These are phyloP conservation scores for Penicillium mononematosum DNA, from an alignment of 495 filamentous ascomycete genomes.

Conservation along the genomic window DNA sequence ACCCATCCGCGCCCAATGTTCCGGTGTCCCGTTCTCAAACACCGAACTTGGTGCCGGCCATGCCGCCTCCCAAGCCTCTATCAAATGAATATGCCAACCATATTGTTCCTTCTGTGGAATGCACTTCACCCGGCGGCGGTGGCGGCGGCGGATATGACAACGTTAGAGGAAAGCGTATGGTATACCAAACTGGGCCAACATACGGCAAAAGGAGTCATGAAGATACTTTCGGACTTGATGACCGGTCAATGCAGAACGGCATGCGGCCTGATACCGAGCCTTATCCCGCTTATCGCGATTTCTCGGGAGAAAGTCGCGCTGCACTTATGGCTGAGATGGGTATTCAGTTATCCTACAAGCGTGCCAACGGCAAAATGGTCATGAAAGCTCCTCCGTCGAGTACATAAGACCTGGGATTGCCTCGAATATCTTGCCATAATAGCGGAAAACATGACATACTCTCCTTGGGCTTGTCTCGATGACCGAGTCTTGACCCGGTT, in stretches of 20 bases:
- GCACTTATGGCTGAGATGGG: conserved; percentile 37
- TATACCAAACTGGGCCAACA: conserved; percentile 35
- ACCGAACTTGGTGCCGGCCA: conserved; percentile 24
- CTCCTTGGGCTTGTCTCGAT: conserved; percentile 1
- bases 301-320: conserved; percentile 30
- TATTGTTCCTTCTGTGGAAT: conserved; percentile 27
- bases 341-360: conserved; percentile 51
- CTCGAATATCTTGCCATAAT: not conserved
- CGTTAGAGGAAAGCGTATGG: conserved; percentile 27
- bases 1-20: conserved; percentile 27
- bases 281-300: conserved; percentile 29
- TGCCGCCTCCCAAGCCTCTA: conserved; percentile 28
- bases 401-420: conserved; percentile 12
- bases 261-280: conserved; percentile 48
- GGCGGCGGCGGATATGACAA: conserved; percentile 29
- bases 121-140: conserved; percentile 25
- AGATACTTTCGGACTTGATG: conserved; percentile 44
- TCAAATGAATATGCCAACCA: conserved; percentile 27
- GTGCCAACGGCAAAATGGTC: conserved; percentile 45
- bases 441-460: not conserved
- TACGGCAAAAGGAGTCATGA: conserved; percentile 41
- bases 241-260: conserved; percentile 50
- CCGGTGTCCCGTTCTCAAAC: conserved; percentile 28
- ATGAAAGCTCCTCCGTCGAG: conserved; percentile 31
- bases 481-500: not conserved